These are phyloP conservation scores for Scheffersomyces titani DNA, from an alignment of 1,139 yeast genomes.

Conservation along the genomic window DNA sequence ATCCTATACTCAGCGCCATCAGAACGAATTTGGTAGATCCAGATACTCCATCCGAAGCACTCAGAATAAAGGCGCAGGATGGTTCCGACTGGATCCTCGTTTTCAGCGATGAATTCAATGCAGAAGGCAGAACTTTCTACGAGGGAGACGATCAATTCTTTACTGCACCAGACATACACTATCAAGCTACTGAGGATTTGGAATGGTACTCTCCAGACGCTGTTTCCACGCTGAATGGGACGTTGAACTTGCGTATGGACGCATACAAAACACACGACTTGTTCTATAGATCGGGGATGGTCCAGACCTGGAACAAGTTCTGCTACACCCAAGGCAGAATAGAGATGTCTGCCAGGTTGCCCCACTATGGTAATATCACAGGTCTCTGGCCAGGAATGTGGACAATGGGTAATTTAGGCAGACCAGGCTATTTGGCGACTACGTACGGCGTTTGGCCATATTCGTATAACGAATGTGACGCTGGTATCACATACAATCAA, in stretches of 20 bases:
- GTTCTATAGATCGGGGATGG: conserved; percentile 32
- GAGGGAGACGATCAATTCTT: conserved; percentile 35
- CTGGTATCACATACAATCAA: conserved; percentile 34
- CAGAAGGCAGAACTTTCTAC: conserved; percentile 32
- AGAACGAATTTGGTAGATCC: conserved; percentile 28
- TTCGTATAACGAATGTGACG: conserved; percentile 31
- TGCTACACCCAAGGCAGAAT: conserved; percentile 30
- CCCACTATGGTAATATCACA: conserved; percentile 27
- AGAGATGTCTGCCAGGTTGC: conserved; percentile 26
- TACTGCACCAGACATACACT: conserved; percentile 28
- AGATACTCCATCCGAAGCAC: conserved; percentile 24
- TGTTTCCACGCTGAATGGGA: conserved; percentile 26
- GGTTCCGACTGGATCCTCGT: conserved; percentile 28
- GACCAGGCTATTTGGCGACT: conserved; percentile 32
- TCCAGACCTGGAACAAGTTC: conserved; percentile 33
- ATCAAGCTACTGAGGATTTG: conserved; percentile 32
- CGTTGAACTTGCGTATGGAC: conserved; percentile 25
- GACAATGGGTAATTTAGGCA: conserved; percentile 34
- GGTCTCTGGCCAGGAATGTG: conserved; percentile 37
- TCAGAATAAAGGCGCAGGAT: conserved; percentile 14
- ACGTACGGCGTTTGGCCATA: conserved; percentile 39
- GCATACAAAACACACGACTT: conserved; percentile 30
- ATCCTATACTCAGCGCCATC: conserved; percentile 25
- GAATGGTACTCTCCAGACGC: conserved; percentile 39
- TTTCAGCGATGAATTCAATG: conserved; percentile 31